phyloP scores from a whole-genome alignment of 202 grass and related monocot species.

The Dendrocalamus latiflorus region DNA sequence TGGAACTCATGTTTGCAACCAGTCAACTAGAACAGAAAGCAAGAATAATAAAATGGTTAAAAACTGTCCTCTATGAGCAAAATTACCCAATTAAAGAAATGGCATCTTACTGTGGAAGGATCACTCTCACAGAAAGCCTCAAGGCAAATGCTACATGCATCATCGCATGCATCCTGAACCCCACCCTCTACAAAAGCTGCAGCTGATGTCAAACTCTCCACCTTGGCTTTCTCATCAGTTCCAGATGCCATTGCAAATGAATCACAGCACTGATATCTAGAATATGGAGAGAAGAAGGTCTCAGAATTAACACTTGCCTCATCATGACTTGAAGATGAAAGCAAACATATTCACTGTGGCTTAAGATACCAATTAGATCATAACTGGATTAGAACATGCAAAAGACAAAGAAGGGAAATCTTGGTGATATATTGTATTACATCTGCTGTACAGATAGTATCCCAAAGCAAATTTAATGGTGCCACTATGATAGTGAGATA shows the following conservation, averaged over 20 bases:
- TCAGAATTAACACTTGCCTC: constrained; percentile 1
- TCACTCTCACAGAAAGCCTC: constrained; percentile 88
- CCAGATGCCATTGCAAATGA: constrained; percentile 39
- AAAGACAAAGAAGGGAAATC: neutral
- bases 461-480: neutral
- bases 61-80: neutral
- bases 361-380: neutral
- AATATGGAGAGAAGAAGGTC: neutral
- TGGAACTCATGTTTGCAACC: constrained; percentile 93
- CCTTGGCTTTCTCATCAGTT: constrained; percentile 56
- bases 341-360: neutral
- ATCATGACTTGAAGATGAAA: neutral
- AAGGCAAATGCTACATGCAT: constrained; percentile 95
- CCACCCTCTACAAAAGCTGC: constrained; percentile 95
- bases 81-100: constrained; percentile 1
- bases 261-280: constrained; percentile 5
- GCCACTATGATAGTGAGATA: neutral
- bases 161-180: constrained; percentile 87
- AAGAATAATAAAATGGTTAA: constrained; percentile 34
- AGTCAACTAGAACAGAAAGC: constrained; percentile 62
- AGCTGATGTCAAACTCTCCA: constrained; percentile 72
- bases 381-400: neutral
- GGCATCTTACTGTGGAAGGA: constrained; percentile 68
- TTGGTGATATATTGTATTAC: neutral
- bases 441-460: neutral